phyloP scores from a whole-genome alignment of 805 yeast species.

The Kodamaea fukazawae region DNA sequence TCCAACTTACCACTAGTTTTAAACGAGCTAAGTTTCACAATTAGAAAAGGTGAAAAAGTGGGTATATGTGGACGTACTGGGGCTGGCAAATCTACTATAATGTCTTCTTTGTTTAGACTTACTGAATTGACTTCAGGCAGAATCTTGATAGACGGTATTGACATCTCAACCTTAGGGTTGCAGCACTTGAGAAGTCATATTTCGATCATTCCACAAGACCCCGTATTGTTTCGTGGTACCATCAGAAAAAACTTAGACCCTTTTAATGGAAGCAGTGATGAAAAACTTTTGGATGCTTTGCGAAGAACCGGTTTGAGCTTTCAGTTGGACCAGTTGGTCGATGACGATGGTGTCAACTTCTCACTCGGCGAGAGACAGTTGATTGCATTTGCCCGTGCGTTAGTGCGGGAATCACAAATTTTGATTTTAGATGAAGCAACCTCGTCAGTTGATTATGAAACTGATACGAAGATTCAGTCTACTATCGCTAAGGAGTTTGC shows the following conservation, averaged over 20 bases:
- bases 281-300: constrained; percentile 55
- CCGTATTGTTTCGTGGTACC: constrained; percentile 60
- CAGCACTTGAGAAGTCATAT: constrained; percentile 53
- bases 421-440: constrained; percentile 85
- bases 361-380: constrained; percentile 78
- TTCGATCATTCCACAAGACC: constrained; percentile 72
- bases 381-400: constrained; percentile 78
- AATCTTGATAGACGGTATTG: constrained; percentile 56
- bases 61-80: constrained; percentile 92
- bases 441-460: constrained; percentile 78
- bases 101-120: constrained; percentile 60
- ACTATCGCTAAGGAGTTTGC: constrained; percentile 68
- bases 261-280: constrained; percentile 49
- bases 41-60: constrained; percentile 62
- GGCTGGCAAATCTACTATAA: constrained; percentile 73
- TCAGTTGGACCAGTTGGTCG: constrained; percentile 46
- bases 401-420: constrained; percentile 70
- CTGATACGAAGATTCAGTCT: constrained; percentile 75
- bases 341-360: constrained; percentile 69
- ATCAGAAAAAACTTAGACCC: constrained; percentile 64
- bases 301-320: constrained; percentile 53
- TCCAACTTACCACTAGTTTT: constrained; percentile 60
- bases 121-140: constrained; percentile 49
- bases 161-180: constrained; percentile 53
- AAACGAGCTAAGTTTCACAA: constrained; percentile 40